Evolutionary conservation across 2,329 filamentous ascomycete species (phyloP), one percentile per base, ranked within the genome.

Genomic region (Colletotrichum endophyticum): DNA sequence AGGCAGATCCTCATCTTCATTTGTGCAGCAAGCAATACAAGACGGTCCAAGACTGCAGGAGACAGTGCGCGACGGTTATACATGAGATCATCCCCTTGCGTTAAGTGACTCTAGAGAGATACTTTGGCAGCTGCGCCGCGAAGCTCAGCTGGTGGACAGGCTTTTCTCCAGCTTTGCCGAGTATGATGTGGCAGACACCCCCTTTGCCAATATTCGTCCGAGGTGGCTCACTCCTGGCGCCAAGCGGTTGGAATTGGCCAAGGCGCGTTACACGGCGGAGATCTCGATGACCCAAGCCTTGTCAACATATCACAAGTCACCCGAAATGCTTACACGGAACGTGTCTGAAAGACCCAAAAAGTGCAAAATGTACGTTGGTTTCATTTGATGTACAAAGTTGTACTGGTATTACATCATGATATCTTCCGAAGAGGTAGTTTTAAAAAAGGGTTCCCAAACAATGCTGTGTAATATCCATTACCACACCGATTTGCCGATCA

Each of bases 321-420:
- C 7, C 11, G 59, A 9, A 9, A 6, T 22, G n/a, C 16, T 36
- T 25, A 6, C 59, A 63, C 30, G 4, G 7, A n/a, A 36, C n/a
- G 9, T 13, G n/a, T n/a, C 19, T 13, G 5, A 7, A 16, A 3
- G 19, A 4, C 12, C 15, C 8, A 15, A 16, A 34, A 63, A 22
- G 30, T 63, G 28, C 27, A 34, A 25, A 72, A 62, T 56, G 36
- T 72, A 66, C 62, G 49, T 44, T 69, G 25, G 68, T 44, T 66
- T 64, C n/a, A 49, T 61, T 74, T 62, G 44, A 73, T 74, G 64
- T 74, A 74, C 74, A 74, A 61, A 72, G 25, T 73, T 36, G 74
- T 74, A 74, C 74, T 70, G 49, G 64, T 74, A 76, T 76, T 76
- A 74, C 70, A 74, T 76, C 74, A 66, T 70, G 4, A 76, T 74